Percentiles rank a stretch among this genome's conserved stretches.
Conservation (phyloP, 345 rosid genomes). For the Gossypium australe region DNA sequence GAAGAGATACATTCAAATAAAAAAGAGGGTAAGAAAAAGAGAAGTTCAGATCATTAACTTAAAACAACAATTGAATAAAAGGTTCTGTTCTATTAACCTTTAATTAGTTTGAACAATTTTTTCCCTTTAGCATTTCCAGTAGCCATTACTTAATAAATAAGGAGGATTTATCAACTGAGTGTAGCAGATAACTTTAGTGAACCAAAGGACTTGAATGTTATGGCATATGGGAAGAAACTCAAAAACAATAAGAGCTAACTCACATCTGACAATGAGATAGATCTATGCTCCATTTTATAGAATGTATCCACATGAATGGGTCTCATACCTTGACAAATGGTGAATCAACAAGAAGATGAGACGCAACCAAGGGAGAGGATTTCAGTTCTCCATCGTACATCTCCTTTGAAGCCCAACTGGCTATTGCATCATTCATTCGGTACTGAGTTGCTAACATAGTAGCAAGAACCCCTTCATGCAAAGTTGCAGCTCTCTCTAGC, state of each 20-base stretch:
- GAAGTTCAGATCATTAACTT: background rate
- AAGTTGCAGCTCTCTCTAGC: constrained; percentile 71
- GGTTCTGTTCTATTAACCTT: background rate
- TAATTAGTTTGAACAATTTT: background rate
- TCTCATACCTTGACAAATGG: constrained; percentile 82
- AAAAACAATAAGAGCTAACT: background rate
- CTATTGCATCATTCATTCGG: constrained; percentile 91
- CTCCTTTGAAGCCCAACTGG: constrained; percentile 98
- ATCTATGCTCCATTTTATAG: constrained; percentile 11
- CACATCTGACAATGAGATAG: constrained; percentile 27
- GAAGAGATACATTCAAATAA: too few relatives aligned
- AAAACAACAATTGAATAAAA: background rate
- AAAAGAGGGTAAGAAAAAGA: too few relatives aligned
- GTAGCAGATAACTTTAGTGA: background rate
- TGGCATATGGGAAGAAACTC: background rate
- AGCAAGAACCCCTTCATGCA: constrained; percentile 71
- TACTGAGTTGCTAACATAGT: constrained; percentile 73
- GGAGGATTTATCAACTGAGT: background rate
- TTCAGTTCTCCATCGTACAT: constrained; percentile 81
- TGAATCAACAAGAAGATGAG: constrained; percentile 84
- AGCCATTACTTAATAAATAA: background rate
- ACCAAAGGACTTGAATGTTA: background rate
- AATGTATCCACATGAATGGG: constrained; percentile 10
- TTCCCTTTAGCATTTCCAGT: background rate
- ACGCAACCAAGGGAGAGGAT: constrained; percentile 66